Conservation (phyloP, 1,284 basidiomycete genomes). For the Microbotryomycetes sp. region DNA sequence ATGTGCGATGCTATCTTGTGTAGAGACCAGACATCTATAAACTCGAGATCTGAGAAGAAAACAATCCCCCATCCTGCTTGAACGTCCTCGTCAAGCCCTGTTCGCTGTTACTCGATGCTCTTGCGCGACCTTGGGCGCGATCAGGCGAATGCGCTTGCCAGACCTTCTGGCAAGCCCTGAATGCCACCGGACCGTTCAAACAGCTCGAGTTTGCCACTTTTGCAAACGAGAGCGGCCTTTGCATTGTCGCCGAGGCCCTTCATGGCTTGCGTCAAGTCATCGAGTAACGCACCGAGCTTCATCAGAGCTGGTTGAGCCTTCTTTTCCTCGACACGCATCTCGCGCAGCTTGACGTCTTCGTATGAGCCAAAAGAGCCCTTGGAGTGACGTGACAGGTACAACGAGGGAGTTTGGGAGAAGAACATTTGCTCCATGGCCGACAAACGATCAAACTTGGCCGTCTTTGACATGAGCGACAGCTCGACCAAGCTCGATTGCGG, state of each 20-base stretch:
- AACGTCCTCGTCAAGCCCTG: too few relatives aligned
- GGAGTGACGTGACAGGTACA: conserved; percentile 1
- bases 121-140: neutral
- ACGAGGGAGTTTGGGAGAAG: conserved; percentile 7
- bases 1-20: too few relatives aligned
- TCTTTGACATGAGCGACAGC: neutral
- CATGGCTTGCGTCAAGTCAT: neutral
- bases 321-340: neutral
- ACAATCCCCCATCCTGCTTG: too few relatives aligned
- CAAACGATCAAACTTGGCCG: neutral
- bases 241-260: neutral
- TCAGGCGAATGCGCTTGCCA: neutral
- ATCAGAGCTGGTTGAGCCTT: neutral
- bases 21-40: too few relatives aligned
- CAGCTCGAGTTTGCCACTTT: neutral
- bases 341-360: neutral
- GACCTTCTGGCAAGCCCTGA: neutral
- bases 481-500: conserved; percentile 1
- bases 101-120: too few relatives aligned
- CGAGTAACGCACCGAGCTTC: neutral
- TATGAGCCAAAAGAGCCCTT: neutral
- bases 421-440: neutral
- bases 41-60: too few relatives aligned
- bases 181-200: neutral
- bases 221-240: neutral